Percentiles rank a stretch among this genome's conserved stretches.
These are phyloP conservation scores for Plantago coronopus DNA, from an alignment of 305 asterid genomes.

Conservation along the genomic window DNA sequence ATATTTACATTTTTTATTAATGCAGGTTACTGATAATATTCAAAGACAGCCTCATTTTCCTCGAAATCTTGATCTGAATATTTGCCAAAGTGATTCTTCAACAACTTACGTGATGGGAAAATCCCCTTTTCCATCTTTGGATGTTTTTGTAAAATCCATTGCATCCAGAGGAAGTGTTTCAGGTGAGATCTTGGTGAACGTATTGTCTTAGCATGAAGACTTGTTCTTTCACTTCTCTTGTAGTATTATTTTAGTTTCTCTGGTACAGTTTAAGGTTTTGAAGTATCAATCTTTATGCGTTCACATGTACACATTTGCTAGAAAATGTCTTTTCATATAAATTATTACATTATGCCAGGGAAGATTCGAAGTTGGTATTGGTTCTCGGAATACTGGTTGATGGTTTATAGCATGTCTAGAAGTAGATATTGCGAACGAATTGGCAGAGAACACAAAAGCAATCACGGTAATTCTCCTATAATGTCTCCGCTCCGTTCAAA, in stretches of 20 bases:
- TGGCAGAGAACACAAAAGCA: conserved; percentile 97
- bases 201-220: conserved; percentile 20
- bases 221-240: not conserved
- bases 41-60: conserved; percentile 32
- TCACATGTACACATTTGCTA: conserved; percentile 13
- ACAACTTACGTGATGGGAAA: conserved; percentile 66
- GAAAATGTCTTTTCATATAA: conserved; percentile 18
- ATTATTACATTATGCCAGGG: conserved; percentile 42
- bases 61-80: conserved; percentile 38
- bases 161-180: conserved; percentile 71
- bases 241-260: not conserved
- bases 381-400: conserved; percentile 84
- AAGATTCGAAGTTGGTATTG: conserved; percentile 91
- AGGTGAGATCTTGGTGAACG: conserved; percentile 39
- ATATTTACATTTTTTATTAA: conserved; percentile 18
- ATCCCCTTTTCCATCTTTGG: conserved; percentile 84
- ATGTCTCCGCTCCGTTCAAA: conserved; percentile 6
- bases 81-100: conserved; percentile 57
- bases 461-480: conserved; percentile 53
- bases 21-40: conserved; percentile 42
- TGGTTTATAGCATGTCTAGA: conserved; percentile 90
- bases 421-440: conserved; percentile 93
- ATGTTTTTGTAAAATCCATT: conserved; percentile 55
- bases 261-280: not conserved
- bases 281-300: conserved; percentile 11